A percentile compares a stretch with the other conserved stretches of the same genome.
phyloP scores from a whole-genome alignment of 2,329 filamentous ascomycete genomes.

The Talaromyces marneffei region DNA sequence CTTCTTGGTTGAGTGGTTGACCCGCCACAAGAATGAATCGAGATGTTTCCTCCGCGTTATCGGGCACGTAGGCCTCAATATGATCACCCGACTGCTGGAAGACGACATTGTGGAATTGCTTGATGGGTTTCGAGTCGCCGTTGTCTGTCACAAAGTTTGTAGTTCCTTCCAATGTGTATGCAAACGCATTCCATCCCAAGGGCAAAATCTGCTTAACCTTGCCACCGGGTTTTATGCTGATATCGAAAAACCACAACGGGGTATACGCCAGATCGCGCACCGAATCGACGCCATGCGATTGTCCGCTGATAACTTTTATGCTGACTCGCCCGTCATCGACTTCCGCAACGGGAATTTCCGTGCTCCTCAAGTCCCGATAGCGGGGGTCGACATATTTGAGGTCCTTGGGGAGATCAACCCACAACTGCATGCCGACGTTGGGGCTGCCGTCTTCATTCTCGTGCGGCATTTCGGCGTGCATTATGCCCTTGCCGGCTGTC shows the following conservation, averaged over 20 bases:
- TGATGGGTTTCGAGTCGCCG: slow-evolving; percentile 24
- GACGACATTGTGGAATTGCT: slow-evolving; percentile 78
- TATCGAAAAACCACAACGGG: slow-evolving; percentile 90
- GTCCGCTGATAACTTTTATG: slow-evolving; percentile 86
- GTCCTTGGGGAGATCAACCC: slow-evolving; percentile 80
- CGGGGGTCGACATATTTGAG: slow-evolving; percentile 86
- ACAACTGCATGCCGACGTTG: slow-evolving; percentile 86
- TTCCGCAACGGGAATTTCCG: slow-evolving; percentile 71
- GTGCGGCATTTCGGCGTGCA: slow-evolving; percentile 92
- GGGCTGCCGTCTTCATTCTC: slow-evolving; percentile 67
- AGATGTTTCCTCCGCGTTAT: slow-evolving; percentile 53
- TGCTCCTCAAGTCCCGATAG: slow-evolving; percentile 75
- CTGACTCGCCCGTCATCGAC: slow-evolving; percentile 66
- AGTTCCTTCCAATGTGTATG: slow-evolving; percentile 73
- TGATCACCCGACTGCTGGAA: slow-evolving; percentile 75
- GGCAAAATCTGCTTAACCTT: slow-evolving; percentile 70
- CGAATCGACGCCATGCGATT: slow-evolving; percentile 75
- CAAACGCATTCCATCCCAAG: slow-evolving; percentile 80
- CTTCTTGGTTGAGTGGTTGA: slow-evolving; percentile 69
- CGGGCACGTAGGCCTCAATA: slow-evolving; percentile 64
- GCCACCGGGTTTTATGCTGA: slow-evolving; percentile 73
- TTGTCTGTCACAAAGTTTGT: slow-evolving; percentile 55
- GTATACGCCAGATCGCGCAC: slow-evolving; percentile 91
- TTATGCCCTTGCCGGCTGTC: slow-evolving; percentile 86
- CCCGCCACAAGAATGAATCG: slow-evolving; percentile 66